phyloP scores from a whole-genome alignment of 1,284 basidiomycete genomes.

The Trichosporon sp. region DNA sequence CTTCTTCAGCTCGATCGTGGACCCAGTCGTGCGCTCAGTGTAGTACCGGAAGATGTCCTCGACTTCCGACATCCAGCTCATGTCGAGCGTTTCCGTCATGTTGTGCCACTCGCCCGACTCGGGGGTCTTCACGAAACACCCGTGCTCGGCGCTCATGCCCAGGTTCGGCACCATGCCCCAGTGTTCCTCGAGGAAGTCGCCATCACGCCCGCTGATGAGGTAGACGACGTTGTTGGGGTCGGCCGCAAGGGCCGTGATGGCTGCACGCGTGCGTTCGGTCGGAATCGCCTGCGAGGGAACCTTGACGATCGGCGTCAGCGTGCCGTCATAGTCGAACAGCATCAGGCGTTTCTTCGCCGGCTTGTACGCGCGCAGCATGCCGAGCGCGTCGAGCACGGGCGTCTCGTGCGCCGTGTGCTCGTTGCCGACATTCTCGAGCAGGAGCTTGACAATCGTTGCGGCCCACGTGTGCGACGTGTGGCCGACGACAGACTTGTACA shows the following conservation, averaged over 20 bases:
- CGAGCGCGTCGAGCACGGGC: constrained; percentile 73
- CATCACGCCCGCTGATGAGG: constrained; percentile 97
- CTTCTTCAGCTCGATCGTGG: constrained; percentile 94
- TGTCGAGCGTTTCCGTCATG: constrained; percentile 87
- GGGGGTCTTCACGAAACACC: constrained; percentile 83
- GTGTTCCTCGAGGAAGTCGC: constrained; percentile 86
- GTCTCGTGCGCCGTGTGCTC: constrained; percentile 84
- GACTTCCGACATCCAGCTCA: constrained; percentile 97
- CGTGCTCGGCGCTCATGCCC: constrained; percentile 95
- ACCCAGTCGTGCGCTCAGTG: constrained; percentile 94
- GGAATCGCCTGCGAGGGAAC: constrained; percentile 86
- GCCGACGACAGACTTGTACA: constrained; percentile 85
- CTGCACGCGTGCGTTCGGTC: constrained; percentile 71
- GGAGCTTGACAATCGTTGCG: constrained; percentile 81
- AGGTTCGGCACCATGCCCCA: constrained; percentile 80
- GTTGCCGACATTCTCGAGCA: constrained; percentile 77
- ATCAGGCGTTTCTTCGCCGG: constrained; percentile 80
- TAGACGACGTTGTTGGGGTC: constrained; percentile 91
- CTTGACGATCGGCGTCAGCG: constrained; percentile 95
- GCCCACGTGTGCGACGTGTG: constrained; percentile 98
- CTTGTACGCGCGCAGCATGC: constrained; percentile 69
- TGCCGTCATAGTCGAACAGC: constrained; percentile 97
- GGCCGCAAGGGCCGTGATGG: constrained; percentile 69
- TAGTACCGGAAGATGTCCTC: constrained; percentile 95
- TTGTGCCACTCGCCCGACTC: constrained; percentile 74